Percentiles rank a stretch among this genome's conserved stretches.
phyloP scores from a whole-genome alignment of 768 basidiomycete genomes.

The Harrya chromipes region DNA sequence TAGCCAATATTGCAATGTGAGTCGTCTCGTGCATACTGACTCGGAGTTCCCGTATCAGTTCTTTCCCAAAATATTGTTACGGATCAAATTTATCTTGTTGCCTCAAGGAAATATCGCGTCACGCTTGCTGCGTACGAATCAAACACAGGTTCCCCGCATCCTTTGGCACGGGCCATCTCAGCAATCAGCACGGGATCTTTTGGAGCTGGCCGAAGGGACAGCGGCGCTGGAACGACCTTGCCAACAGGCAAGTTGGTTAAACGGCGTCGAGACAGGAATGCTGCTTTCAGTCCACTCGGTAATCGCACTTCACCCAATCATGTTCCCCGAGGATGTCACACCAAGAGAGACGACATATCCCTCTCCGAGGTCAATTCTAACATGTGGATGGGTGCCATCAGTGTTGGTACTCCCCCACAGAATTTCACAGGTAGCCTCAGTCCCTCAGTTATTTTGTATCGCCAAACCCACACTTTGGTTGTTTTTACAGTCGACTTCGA shows the following conservation, averaged over 20 bases:
- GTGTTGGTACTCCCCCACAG: conserved; percentile 46
- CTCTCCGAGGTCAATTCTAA: conserved; percentile 37
- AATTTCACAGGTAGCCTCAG: conserved; percentile 37
- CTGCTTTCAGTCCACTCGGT: not conserved
- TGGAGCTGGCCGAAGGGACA: not conserved
- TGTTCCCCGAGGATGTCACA: conserved; percentile 3
- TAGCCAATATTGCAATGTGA: conserved; percentile 19
- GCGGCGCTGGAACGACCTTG: not conserved
- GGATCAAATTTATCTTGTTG: not conserved
- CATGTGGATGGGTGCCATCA: conserved; percentile 46
- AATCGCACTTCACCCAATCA: not conserved
- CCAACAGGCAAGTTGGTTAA: conserved; percentile 5
- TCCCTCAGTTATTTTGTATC: not conserved
- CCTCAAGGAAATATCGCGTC: conserved; percentile 40
- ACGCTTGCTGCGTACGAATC: conserved; percentile 42
- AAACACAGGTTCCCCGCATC: conserved; percentile 45
- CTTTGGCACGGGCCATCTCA: conserved; percentile 20
- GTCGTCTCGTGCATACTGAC: conserved; percentile 1
- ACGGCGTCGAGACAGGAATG: conserved; percentile 5
- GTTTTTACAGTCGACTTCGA: conserved; percentile 46
- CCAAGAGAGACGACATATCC: conserved; percentile 29
- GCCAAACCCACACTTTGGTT: not conserved
- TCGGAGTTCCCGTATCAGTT: not conserved
- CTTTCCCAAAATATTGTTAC: not conserved
- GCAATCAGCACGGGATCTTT: not conserved